These are phyloP conservation scores for Candida albicans DNA, from an alignment of 1,139 yeast species.

Conservation along the genomic window DNA sequence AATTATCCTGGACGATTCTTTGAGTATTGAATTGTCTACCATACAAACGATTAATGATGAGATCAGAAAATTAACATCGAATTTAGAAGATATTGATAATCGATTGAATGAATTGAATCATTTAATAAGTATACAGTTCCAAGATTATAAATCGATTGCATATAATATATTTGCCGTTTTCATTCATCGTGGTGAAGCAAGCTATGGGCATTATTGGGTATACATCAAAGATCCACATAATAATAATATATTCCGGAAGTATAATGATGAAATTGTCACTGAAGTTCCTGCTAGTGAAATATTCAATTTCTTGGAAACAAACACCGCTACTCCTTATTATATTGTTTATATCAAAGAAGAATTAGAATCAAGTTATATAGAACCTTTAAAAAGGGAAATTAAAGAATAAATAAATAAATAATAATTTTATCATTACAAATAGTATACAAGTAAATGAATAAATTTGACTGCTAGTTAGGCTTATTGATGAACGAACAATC, in stretches of 20 bases:
- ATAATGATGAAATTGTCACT: constrained; percentile 87
- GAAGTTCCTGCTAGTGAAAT: constrained; percentile 78
- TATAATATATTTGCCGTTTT: constrained; percentile 88
- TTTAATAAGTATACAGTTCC: constrained; percentile 59
- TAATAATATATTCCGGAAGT: constrained; percentile 72
- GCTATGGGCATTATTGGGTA: constrained; percentile 96
- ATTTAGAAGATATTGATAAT: constrained; percentile 31
- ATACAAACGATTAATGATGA: constrained; percentile 16
- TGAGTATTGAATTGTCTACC: constrained; percentile 16
- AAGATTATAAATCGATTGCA: constrained; percentile 59
- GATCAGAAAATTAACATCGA: constrained; percentile 34
- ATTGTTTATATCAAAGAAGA: constrained; percentile 78
- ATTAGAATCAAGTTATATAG: constrained; percentile 56
- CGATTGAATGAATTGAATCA: constrained; percentile 43
- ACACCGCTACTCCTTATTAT: constrained; percentile 92
- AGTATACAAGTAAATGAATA: no score
- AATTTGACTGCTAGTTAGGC: no score
- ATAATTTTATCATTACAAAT: neutral
- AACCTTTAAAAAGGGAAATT: constrained; percentile 59
- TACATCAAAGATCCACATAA: constrained; percentile 76
- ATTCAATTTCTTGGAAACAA: constrained; percentile 66
- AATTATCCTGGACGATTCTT: constrained; percentile 19
- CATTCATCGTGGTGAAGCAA: constrained; percentile 93
- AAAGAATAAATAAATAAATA: neutral
- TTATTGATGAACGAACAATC: no score